Conservation (phyloP, 2,329 filamentous ascomycete genomes). For the Aspergillus ibericus region DNA sequence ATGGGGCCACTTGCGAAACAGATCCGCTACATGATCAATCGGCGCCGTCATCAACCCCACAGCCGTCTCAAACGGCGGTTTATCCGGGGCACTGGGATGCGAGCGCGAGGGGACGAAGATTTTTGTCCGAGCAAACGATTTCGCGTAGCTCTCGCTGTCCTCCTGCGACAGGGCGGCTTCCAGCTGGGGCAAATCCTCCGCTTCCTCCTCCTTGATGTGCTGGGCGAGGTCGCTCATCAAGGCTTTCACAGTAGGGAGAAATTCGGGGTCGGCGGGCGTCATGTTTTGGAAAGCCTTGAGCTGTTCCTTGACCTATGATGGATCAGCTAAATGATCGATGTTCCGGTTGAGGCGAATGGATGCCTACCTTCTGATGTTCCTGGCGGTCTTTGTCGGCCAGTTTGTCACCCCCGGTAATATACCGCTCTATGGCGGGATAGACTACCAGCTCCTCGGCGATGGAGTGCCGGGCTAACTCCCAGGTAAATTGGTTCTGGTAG, state of each 20-base stretch:
- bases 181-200: slow-evolving; percentile 48
- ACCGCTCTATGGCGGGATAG: slow-evolving; percentile 55
- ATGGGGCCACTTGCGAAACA: slow-evolving; percentile 49
- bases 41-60: slow-evolving; percentile 56
- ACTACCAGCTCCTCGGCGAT: slow-evolving; percentile 53
- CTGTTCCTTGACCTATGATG: slow-evolving; percentile 49
- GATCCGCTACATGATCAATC: slow-evolving; percentile 55
- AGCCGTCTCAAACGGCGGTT: slow-evolving; percentile 57
- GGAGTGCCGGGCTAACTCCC: slow-evolving; percentile 52
- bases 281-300: slow-evolving; percentile 52
- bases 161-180: slow-evolving; percentile 41
- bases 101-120: slow-evolving; percentile 52
- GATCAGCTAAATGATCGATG: neutral
- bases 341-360: too few species aligned
- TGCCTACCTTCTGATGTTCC: slow-evolving; percentile 40
- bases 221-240: slow-evolving; percentile 44
- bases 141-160: slow-evolving; percentile 39
- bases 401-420: slow-evolving; percentile 42
- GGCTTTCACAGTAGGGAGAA: slow-evolving; percentile 41
- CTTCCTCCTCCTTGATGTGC: slow-evolving; percentile 54
- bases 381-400: slow-evolving; percentile 49
- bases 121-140: slow-evolving; percentile 53
- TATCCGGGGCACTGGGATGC: slow-evolving; percentile 51
- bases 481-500: slow-evolving; percentile 53
- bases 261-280: slow-evolving; percentile 38